phyloP scores from a whole-genome alignment of 768 basidiomycete genomes.

The Phaeotremella fagi region DNA sequence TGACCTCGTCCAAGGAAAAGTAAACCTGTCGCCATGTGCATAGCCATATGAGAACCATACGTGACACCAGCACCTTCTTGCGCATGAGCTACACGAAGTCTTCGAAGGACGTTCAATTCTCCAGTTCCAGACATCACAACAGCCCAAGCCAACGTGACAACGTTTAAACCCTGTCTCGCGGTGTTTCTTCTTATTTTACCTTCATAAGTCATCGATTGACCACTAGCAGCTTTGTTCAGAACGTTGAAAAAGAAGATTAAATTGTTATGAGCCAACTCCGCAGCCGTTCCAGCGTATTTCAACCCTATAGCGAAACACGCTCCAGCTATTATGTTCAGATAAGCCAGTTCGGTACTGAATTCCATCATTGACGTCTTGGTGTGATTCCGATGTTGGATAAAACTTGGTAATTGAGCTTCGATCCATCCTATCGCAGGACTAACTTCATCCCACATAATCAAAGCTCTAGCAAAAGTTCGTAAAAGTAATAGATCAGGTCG shows the following conservation, averaged over 20 bases:
- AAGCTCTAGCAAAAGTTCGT: slow-evolving; percentile 66
- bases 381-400: slow-evolving; percentile 52
- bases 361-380: slow-evolving; percentile 55
- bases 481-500: slow-evolving; percentile 82
- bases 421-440: slow-evolving; percentile 68
- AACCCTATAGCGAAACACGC: slow-evolving; percentile 86
- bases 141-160: slow-evolving; percentile 77
- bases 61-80: slow-evolving; percentile 58
- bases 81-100: slow-evolving; percentile 83
- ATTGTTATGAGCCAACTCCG: slow-evolving; percentile 78
- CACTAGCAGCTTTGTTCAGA: slow-evolving; percentile 49
- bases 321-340: slow-evolving; percentile 84
- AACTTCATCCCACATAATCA: slow-evolving; percentile 85
- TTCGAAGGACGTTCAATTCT: slow-evolving; percentile 79
- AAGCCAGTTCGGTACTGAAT: slow-evolving; percentile 71
- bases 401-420: slow-evolving; percentile 60
- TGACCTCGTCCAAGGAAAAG: slow-evolving; percentile 90
- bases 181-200: slow-evolving; percentile 82
- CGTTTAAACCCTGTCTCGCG: slow-evolving; percentile 77
- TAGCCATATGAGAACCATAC: slow-evolving; percentile 85
- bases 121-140: slow-evolving; percentile 98
- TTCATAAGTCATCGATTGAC: slow-evolving; percentile 70
- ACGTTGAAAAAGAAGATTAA: slow-evolving; percentile 76
- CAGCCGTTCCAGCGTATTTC: slow-evolving; percentile 90
- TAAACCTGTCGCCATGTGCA: slow-evolving; percentile 82